Conservation (phyloP, 805 yeast genomes). For the Candida insectorum region DNA sequence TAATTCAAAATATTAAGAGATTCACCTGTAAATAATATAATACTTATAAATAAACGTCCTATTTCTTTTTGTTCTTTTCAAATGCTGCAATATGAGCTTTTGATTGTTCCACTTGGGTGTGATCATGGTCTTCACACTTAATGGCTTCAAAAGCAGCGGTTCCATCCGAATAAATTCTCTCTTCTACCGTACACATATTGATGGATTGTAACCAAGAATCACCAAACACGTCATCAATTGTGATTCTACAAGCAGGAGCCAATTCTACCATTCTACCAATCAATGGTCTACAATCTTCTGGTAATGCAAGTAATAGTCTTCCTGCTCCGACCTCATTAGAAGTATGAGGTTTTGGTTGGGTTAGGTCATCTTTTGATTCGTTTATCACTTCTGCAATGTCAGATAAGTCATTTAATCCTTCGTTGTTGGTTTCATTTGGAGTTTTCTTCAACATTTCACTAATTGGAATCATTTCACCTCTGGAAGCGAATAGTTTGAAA, state of each 20-base stretch:
- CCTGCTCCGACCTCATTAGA: slow-evolving; percentile 69
- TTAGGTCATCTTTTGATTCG: slow-evolving; percentile 7
- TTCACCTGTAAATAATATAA: slow-evolving; percentile 40
- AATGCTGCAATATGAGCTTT: slow-evolving; percentile 94
- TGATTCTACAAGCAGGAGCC: slow-evolving; percentile 82
- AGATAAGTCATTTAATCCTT: slow-evolving; percentile 14
- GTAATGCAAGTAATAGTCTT: slow-evolving; percentile 65
- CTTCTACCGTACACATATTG: slow-evolving; percentile 65
- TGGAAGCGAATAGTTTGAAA: slow-evolving; percentile 54
- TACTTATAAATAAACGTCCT: slow-evolving; percentile 5
- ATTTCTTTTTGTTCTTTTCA: slow-evolving; percentile 74
- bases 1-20: slow-evolving; percentile 49
- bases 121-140: slow-evolving; percentile 63
- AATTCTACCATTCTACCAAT: slow-evolving; percentile 75
- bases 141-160: slow-evolving; percentile 30
- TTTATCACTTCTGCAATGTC: slow-evolving; percentile 12
- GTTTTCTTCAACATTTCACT: slow-evolving; percentile 45
- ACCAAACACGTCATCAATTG: slow-evolving; percentile 73
- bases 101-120: slow-evolving; percentile 85
- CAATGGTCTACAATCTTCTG: slow-evolving; percentile 63
- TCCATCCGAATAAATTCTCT: slow-evolving; percentile 29
- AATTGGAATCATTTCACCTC: slow-evolving; percentile 56
- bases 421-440: slow-evolving; percentile 23
- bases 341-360: slow-evolving; percentile 49
- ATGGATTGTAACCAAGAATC: slow-evolving; percentile 68